These are phyloP conservation scores for Fraxinus angustifolia DNA, from an alignment of 305 asterid genomes.

Conservation along the genomic window DNA sequence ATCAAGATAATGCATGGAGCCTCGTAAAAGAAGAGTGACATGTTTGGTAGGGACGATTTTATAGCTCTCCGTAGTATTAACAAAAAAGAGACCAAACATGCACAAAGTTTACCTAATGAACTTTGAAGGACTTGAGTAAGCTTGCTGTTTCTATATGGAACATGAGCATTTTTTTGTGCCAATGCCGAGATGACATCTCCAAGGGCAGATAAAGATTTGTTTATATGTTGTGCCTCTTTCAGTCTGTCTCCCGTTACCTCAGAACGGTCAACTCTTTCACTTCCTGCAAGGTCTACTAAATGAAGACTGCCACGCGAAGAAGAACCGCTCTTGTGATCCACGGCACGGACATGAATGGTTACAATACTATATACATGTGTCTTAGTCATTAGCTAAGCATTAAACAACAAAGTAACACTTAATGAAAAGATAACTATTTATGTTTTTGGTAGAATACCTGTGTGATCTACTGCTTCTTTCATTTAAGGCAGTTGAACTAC, in stretches of 20 bases:
- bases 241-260: slow-evolving; percentile 82
- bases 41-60: background rate
- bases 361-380: slow-evolving; percentile 42
- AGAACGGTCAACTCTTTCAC: slow-evolving; percentile 84
- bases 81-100: background rate
- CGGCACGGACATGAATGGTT: slow-evolving; percentile 63
- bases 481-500: slow-evolving; percentile 64
- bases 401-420: background rate
- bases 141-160: slow-evolving; percentile 85
- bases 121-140: slow-evolving; percentile 85
- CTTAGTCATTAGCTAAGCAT: background rate
- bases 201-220: slow-evolving; percentile 72
- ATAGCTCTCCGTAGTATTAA: background rate
- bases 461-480: slow-evolving; percentile 89
- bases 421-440: background rate
- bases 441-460: slow-evolving; percentile 38
- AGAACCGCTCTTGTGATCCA: slow-evolving; percentile 57
- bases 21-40: background rate
- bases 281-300: slow-evolving; percentile 87
- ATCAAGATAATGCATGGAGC: background rate
- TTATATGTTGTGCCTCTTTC: slow-evolving; percentile 79
- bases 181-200: slow-evolving; percentile 82
- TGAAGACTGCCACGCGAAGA: slow-evolving; percentile 66
- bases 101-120: slow-evolving; percentile 51
- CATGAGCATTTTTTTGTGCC: slow-evolving; percentile 67